Evolutionary conservation across 2,329 filamentous ascomycete genomes (phyloP).

Genomic region (Colletotrichum sp.): DNA sequence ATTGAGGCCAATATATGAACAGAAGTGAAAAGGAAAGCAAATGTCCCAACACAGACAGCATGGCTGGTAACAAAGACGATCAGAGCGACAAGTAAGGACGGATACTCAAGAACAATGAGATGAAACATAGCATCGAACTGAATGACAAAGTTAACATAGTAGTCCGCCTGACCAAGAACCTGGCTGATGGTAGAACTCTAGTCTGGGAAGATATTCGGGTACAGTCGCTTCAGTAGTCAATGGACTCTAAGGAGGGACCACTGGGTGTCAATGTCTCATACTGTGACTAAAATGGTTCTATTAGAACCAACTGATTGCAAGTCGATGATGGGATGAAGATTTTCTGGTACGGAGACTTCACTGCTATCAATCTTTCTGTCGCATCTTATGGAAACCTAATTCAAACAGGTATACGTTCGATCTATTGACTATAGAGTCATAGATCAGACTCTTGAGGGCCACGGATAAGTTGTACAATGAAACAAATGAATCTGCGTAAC

Average conservation of each 20-base stretch:
- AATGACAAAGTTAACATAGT: background rate
- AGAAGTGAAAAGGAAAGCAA: too few species aligned
- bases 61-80: background rate
- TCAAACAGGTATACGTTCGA: background rate
- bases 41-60: too few species aligned
- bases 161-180: background rate
- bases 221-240: background rate
- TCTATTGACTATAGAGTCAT: background rate
- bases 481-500: background rate
- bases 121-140: background rate
- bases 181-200: background rate
- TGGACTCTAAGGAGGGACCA: background rate
- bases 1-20: too few species aligned
- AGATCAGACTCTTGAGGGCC: background rate
- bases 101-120: background rate
- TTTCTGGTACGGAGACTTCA: background rate
- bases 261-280: background rate
- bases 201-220: background rate
- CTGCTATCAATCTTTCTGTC: background rate
- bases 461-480: background rate
- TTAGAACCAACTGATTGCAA: fast-evolving
- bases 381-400: background rate
- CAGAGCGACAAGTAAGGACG: background rate
- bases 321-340: background rate
- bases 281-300: background rate